Base-by-base conservation (phyloP, 352 stramenopile species). In the Phytopythium delawarense region DNA sequence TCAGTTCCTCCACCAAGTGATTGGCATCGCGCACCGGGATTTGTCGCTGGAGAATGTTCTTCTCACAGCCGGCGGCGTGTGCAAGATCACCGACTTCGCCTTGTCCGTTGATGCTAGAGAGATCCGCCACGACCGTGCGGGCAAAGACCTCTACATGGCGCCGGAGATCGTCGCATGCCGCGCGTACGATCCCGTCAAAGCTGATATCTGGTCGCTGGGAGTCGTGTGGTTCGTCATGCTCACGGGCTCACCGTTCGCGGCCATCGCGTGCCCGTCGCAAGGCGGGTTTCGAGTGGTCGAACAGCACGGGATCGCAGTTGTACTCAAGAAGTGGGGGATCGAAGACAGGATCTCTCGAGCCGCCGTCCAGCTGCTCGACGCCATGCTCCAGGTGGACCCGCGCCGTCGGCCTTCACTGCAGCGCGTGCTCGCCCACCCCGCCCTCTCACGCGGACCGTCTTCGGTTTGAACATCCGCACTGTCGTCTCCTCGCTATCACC, bases 141-240 rank as follows among this genome's bases (percentile, higher is more conserved):
- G 73, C 21, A 84, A 84, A n/a, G 63, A 62, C 12, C 78, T 76
- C 61, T 75, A 74, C 64, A 77, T 72, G 66, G 70, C 70, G 13
- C 70, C 67, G 2, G 70, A 77, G 49, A 62, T 75, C 2, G 63
- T 75, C 25, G 35, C 65, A 6, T 59, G 60, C 6, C 15, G n/a
- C 12, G 7, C 49, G 15, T 82, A 85, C 65, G 70, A 85, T 54
- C 73, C 76, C 0, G 52, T 60, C n/a, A 71, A 66, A 34, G 72
- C 74, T 11, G 76, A 86, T 25, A 64, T 83, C 32, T 86, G 76
- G 76, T 86, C 76, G 2, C 53, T 86, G 1, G 73, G 76, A 8
- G 69, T 81, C 55, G 73, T 83, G 55, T 64, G 81, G 25, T 83
- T 82, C 64, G 70, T 83, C 51, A 66, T 85, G 64, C 65, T 82